These are phyloP conservation scores for Agastache rugosa DNA, from an alignment of 257 asterid genomes.

Conservation along the genomic window DNA sequence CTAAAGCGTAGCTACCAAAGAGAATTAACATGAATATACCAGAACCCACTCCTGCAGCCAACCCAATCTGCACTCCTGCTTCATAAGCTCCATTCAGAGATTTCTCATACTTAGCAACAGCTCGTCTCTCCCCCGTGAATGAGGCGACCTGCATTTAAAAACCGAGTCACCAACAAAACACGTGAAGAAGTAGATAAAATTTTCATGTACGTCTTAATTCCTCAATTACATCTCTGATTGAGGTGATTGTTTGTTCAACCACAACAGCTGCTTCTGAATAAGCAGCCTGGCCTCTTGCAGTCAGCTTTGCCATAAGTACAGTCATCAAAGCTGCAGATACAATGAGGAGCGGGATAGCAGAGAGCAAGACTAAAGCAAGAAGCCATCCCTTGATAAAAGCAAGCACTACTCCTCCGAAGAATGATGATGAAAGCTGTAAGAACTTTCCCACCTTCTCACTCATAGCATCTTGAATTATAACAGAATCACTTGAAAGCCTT, in stretches of 20 bases:
- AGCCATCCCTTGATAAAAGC: slow-evolving; percentile 66
- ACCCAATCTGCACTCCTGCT: slow-evolving; percentile 56
- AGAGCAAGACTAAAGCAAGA: slow-evolving; percentile 58
- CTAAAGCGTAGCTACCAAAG: slow-evolving; percentile 60
- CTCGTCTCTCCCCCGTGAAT: slow-evolving; percentile 64
- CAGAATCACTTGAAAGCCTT: slow-evolving; percentile 57
- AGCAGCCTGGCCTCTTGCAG: slow-evolving; percentile 49
- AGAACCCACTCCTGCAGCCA: slow-evolving; percentile 65
- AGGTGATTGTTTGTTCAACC: slow-evolving; percentile 61
- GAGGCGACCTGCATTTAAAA: slow-evolving; percentile 59
- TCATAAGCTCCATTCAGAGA: slow-evolving; percentile 51
- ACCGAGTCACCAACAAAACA: neutral
- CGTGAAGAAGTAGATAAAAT: neutral
- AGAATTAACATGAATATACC: slow-evolving; percentile 55
- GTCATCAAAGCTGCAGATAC: slow-evolving; percentile 56
- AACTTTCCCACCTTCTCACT: slow-evolving; percentile 77
- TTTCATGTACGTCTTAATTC: neutral
- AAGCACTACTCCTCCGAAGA: slow-evolving; percentile 61
- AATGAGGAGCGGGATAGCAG: slow-evolving; percentile 59
- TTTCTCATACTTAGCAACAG: slow-evolving; percentile 47
- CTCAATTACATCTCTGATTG: slow-evolving; percentile 63
- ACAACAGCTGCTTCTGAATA: slow-evolving; percentile 67
- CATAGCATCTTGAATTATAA: slow-evolving; percentile 62
- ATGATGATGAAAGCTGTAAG: slow-evolving; percentile 54
- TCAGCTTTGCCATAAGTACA: slow-evolving; percentile 46